These are phyloP conservation scores for Dendryphion nanum DNA, from an alignment of 2,329 filamentous ascomycete species.

Conservation along the genomic window DNA sequence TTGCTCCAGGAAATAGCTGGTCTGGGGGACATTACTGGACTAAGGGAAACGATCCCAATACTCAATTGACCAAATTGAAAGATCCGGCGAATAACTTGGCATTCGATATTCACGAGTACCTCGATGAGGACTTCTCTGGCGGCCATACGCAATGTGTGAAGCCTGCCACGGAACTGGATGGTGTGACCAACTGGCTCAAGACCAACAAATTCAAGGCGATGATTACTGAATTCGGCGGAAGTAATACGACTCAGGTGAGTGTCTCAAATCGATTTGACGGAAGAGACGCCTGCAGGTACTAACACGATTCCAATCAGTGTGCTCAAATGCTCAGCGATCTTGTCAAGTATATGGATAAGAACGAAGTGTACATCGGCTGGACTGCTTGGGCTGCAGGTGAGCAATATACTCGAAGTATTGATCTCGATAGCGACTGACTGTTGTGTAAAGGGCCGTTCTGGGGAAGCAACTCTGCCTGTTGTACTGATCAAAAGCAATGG, in stretches of 20 bases:
- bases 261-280: background rate
- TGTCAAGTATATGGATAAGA: slow-evolving; percentile 47
- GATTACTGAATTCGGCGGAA: slow-evolving; percentile 50
- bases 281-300: background rate
- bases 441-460: slow-evolving; percentile 51
- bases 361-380: slow-evolving; percentile 52
- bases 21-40: slow-evolving; percentile 50
- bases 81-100: slow-evolving; percentile 50
- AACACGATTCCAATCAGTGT: slow-evolving; percentile 36
- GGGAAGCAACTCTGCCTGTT: slow-evolving; percentile 46
- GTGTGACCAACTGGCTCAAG: slow-evolving; percentile 46
- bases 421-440: too few relatives aligned
- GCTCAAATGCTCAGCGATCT: slow-evolving; percentile 42
- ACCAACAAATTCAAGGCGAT: slow-evolving; percentile 47
- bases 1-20: slow-evolving; percentile 49
- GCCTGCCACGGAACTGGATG: slow-evolving; percentile 38
- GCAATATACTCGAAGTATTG: too few relatives aligned
- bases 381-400: slow-evolving; percentile 47
- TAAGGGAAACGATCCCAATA: slow-evolving; percentile 38
- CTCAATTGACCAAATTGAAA: slow-evolving; percentile 42
- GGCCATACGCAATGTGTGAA: slow-evolving; percentile 41
- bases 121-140: slow-evolving; percentile 49
- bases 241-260: slow-evolving; percentile 30
- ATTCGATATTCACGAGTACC: slow-evolving; percentile 51
- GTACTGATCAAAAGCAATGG: slow-evolving; percentile 39